Evolutionary conservation across 2,329 filamentous ascomycete genomes (phyloP), one percentile per base, ranked within the genome.

Genomic region (Aspergillus persii): DNA sequence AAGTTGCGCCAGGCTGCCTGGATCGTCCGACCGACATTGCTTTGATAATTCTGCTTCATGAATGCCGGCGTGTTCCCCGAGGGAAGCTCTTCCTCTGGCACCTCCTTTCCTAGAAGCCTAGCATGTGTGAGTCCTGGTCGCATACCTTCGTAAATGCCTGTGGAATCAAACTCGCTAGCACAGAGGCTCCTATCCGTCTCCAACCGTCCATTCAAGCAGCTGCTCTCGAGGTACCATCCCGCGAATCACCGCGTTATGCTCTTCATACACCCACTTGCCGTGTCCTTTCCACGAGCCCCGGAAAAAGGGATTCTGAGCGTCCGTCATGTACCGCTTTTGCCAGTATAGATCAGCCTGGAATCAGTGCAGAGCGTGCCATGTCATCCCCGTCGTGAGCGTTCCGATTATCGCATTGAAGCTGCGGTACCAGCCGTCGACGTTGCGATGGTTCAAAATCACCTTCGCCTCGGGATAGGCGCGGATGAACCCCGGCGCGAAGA

Each of bases 401-500:
- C 44, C 15, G 4, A 59, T 44, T 9, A 61, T 26, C 4, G 56
- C 48, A 7, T 41, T 41, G 7, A 62, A 29, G 49, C 54, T 60
- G 11, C 26, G 39, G 23, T 62, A 55, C 63, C 65, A 71, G 6
- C 53, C 18, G 15, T 68, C 61, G 6, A 63, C 56, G 48, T 66
- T 57, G 23, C 69, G 67, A 6, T 50, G 36, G n/a, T 61, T 66
- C 3, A 71, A 48, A 36, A 71, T 65, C 4, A 70, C 67, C 46
- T 69, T 69, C 8, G 68, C 67, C 4, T 66, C 62, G 0, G 68
- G 68, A 46, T 70, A 71, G 0, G 66, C 61, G 11, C 26, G 44
- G 39, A 69, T 64, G 2, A 70, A 30, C 49, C 68, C 68, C 1
- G 59, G 41, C 5, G 60, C 60, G 41, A 71, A 70, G 2, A 56